phyloP scores from a whole-genome alignment of 805 yeast species.

The Gaillardinia entomophila region DNA sequence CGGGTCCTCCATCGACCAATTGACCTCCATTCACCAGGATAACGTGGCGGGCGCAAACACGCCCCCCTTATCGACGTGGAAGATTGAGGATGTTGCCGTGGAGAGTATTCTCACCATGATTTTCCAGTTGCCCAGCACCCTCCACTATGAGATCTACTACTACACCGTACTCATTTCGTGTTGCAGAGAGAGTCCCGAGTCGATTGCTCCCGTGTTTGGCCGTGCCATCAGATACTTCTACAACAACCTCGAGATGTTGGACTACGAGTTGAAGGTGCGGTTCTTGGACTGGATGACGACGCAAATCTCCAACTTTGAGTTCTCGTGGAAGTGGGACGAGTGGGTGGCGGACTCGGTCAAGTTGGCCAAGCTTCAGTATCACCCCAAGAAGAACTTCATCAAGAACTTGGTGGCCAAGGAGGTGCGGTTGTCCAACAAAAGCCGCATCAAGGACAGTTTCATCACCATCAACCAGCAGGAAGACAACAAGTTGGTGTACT shows the following conservation, averaged over 20 bases:
- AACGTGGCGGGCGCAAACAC: constrained; percentile 34
- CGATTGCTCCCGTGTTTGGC: constrained; percentile 93
- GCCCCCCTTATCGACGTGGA: constrained; percentile 66
- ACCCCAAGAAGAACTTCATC: constrained; percentile 71
- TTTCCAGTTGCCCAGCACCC: constrained; percentile 64
- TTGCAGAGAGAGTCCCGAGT: constrained; percentile 63
- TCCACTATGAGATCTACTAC: constrained; percentile 70
- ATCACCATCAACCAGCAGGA: constrained; percentile 23
- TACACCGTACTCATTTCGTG: constrained; percentile 82
- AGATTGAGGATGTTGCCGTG: constrained; percentile 83
- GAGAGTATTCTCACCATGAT: constrained; percentile 77
- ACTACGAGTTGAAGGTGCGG: constrained; percentile 65
- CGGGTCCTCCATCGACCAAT: constrained; percentile 72
- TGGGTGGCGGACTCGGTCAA: constrained; percentile 65
- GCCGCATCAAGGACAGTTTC: constrained; percentile 65
- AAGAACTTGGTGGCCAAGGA: constrained; percentile 79
- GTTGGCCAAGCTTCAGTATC: constrained; percentile 44
- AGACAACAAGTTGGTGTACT: constrained; percentile 20
- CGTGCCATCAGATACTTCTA: constrained; percentile 80
- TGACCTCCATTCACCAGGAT: constrained; percentile 37
- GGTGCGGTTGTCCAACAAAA: constrained; percentile 71
- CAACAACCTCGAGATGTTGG: constrained; percentile 57
- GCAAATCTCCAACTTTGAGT: constrained; percentile 89
- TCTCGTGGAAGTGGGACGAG: constrained; percentile 97
- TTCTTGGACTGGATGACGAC: constrained; percentile 88